phyloP scores from a whole-genome alignment of 129 eudicot genomes.

The Artemisia argyi region DNA sequence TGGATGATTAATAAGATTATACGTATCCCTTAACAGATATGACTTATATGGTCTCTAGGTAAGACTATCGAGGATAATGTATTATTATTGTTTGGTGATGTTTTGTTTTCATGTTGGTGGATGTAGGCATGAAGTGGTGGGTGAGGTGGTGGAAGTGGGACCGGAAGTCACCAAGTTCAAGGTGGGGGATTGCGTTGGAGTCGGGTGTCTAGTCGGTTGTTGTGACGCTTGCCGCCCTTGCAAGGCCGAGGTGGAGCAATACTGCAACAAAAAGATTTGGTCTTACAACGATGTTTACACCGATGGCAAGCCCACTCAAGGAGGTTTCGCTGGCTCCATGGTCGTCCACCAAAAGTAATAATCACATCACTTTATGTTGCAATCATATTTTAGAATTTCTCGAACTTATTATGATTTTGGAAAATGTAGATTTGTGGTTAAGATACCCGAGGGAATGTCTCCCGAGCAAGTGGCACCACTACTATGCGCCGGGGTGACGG shows the following conservation, averaged over 20 bases:
- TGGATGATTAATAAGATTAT: too few relatives aligned
- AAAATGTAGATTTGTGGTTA: constrained; percentile 69
- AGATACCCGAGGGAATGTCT: constrained; percentile 88
- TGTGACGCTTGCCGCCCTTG: constrained; percentile 74
- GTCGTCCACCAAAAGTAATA: constrained; percentile 84
- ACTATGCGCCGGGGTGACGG: constrained; percentile 93
- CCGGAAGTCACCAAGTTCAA: constrained; percentile 67
- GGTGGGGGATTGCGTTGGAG: constrained; percentile 84
- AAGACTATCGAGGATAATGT: not conserved
- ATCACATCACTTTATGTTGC: not conserved
- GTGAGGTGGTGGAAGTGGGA: constrained; percentile 96
- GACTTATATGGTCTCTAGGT: not conserved
- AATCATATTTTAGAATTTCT: not conserved
- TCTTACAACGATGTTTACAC: constrained; percentile 85
- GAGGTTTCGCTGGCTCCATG: constrained; percentile 79
- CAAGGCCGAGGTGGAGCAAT: constrained; percentile 73
- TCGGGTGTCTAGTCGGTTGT: constrained; percentile 76
- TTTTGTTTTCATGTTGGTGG: constrained; percentile 1
- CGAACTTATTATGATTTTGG: not conserved
- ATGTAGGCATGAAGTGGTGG: constrained; percentile 91
- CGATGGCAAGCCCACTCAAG: constrained; percentile 97
- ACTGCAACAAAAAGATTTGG: constrained; percentile 95
- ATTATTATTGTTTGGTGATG: not conserved
- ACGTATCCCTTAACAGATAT: too few relatives aligned
- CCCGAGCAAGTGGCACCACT: constrained; percentile 92